Evolutionary conservation across 1,284 basidiomycete species (phyloP).

Genomic region (Austropuccinia psidii): DNA sequence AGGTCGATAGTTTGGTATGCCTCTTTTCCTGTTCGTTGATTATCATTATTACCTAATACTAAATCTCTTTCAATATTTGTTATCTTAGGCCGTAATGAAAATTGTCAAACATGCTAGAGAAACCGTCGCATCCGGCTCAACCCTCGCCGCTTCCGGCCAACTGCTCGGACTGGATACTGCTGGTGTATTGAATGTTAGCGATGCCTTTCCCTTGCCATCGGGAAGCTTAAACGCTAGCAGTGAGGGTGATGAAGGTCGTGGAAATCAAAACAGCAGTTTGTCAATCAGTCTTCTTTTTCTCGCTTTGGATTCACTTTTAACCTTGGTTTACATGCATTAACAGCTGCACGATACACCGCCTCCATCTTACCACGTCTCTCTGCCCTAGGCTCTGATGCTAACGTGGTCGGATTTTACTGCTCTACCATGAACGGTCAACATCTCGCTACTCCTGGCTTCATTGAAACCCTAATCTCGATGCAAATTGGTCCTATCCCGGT

Average conservation of each 20-base stretch:
- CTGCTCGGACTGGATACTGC: constrained; percentile 85
- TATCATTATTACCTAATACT: no score
- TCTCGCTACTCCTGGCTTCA: constrained; percentile 74
- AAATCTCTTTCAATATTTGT: no score
- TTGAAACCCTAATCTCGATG: constrained; percentile 78
- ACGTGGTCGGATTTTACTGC: constrained; percentile 94
- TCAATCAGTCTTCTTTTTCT: constrained; percentile 38
- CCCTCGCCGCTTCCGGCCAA: constrained; percentile 67
- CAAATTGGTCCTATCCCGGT: constrained; percentile 65
- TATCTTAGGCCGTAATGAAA: constrained; percentile 79
- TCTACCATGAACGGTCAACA: constrained; percentile 54
- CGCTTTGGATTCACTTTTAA: constrained; percentile 13
- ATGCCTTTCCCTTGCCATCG: constrained; percentile 75
- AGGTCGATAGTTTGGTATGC: constrained; percentile 75
- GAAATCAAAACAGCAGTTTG: constrained; percentile 31
- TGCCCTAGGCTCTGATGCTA: constrained; percentile 89
- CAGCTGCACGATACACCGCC: constrained; percentile 59
- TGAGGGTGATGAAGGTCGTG: constrained; percentile 70
- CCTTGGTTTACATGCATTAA: constrained; percentile 22
- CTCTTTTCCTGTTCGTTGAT: neutral
- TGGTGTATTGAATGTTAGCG: constrained; percentile 81
- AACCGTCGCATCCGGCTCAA: constrained; percentile 56
- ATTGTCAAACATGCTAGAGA: constrained; percentile 66
- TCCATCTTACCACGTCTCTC: constrained; percentile 78
- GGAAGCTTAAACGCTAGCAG: constrained; percentile 53